These are phyloP conservation scores for Fusarium circinatum DNA, from an alignment of 2,329 filamentous ascomycete genomes.

Conservation along the genomic window DNA sequence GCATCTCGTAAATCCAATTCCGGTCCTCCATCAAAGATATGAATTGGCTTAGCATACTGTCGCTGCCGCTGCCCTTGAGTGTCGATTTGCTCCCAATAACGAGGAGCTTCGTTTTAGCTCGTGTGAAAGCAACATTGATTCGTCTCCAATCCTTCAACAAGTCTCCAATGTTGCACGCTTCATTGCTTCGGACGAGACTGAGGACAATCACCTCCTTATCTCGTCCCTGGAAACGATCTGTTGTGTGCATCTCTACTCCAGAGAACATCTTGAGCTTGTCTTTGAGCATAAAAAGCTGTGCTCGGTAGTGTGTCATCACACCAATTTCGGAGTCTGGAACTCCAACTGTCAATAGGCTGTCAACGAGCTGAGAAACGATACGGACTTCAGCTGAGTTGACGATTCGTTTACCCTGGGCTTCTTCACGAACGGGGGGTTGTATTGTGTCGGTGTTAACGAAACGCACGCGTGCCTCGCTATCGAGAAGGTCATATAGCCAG, in stretches of 20 bases:
- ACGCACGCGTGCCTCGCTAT: conserved; percentile 77
- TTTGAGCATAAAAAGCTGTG: conserved; percentile 85
- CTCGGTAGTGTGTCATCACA: conserved; percentile 96
- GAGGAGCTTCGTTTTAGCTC: conserved; percentile 90
- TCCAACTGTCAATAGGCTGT: conserved; percentile 79
- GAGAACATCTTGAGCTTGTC: conserved; percentile 70
- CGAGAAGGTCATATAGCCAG: conserved; percentile 80
- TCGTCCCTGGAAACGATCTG: conserved; percentile 94
- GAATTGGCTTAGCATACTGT: conserved; percentile 82
- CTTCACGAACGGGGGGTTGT: conserved; percentile 71
- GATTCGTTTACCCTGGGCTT: conserved; percentile 83
- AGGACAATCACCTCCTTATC: conserved; percentile 95
- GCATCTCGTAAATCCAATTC: conserved; percentile 83
- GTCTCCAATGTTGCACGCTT: conserved; percentile 85
- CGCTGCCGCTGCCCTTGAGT: conserved; percentile 74
- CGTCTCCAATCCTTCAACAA: conserved; percentile 89
- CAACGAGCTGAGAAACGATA: conserved; percentile 82
- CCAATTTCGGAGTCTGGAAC: conserved; percentile 82
- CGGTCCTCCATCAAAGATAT: conserved; percentile 79
- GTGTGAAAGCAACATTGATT: conserved; percentile 95
- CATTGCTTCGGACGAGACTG: conserved; percentile 88
- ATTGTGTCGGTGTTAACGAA: conserved; percentile 91
- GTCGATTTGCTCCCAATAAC: conserved; percentile 87
- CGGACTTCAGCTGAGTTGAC: conserved; percentile 87
- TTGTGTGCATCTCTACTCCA: conserved; percentile 92